Conservation (phyloP, 768 basidiomycete genomes). For the Suillus alpinus region DNA sequence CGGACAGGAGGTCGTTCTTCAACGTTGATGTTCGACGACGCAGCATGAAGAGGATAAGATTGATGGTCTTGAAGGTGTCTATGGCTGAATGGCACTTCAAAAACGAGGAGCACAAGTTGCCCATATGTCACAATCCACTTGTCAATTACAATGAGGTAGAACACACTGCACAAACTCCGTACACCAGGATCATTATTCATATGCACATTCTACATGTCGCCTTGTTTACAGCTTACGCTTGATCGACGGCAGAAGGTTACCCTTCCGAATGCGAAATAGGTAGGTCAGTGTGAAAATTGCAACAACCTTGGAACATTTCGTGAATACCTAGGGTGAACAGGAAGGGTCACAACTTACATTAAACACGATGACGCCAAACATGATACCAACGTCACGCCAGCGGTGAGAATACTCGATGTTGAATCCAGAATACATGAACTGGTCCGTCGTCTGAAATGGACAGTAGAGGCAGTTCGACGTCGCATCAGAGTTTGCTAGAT, state of each 20-base stretch:
- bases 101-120: not conserved
- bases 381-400: slow-evolving; percentile 48
- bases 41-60: not conserved
- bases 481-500: slow-evolving; percentile 40
- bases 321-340: not conserved
- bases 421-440: slow-evolving; percentile 43
- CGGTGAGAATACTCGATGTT: slow-evolving; percentile 56
- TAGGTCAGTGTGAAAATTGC: slow-evolving; percentile 29
- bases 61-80: no score
- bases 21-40: no score
- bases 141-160: not conserved
- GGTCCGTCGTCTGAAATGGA: slow-evolving; percentile 53
- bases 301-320: slow-evolving; percentile 18
- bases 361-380: slow-evolving; percentile 41
- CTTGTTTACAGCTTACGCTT: not conserved
- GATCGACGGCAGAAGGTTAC: slow-evolving; percentile 5
- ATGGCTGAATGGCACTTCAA: not conserved
- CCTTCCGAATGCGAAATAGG: slow-evolving; percentile 27
- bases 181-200: not conserved
- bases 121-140: not conserved
- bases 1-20: not conserved
- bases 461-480: slow-evolving; percentile 51
- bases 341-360: slow-evolving; percentile 34
- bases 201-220: not conserved
- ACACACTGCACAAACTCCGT: not conserved